A percentile compares a stretch with the other conserved stretches of the same genome.
Evolutionary conservation across 2,329 filamentous ascomycete genomes (phyloP).

Genomic region (Pseudogymnoascus verrucosus): DNA sequence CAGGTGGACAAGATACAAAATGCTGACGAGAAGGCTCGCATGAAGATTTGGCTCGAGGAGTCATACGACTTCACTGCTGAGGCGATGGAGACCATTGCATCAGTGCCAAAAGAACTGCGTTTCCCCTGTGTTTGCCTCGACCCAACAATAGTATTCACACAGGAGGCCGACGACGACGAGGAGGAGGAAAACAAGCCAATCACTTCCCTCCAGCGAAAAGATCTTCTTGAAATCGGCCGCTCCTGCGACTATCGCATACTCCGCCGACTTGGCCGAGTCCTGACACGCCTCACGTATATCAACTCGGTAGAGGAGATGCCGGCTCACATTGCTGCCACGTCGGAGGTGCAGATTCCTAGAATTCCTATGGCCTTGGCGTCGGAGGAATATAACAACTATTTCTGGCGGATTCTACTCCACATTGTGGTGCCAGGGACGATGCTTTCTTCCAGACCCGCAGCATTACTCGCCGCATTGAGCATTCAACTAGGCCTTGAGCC

Average conservation of each 20-base stretch:
- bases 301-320: background rate
- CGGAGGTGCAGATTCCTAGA: background rate
- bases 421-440: background rate
- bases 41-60: conserved; percentile 42
- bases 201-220: conserved; percentile 35
- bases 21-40: conserved; percentile 28
- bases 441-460: background rate
- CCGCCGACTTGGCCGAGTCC: conserved; percentile 37
- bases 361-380: background rate
- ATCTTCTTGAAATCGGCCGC: conserved; percentile 43
- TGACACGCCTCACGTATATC: conserved; percentile 34
- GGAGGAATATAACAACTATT: background rate
- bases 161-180: conserved; percentile 7
- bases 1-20: background rate
- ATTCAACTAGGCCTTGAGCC: background rate
- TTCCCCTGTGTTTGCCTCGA: conserved; percentile 44
- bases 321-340: background rate
- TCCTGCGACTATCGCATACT: conserved; percentile 43
- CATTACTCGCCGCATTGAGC: background rate
- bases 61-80: conserved; percentile 43
- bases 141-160: conserved; percentile 35
- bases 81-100: conserved; percentile 31
- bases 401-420: background rate
- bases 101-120: conserved; percentile 30
- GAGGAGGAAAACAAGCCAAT: conserved; percentile 22